phyloP scores from a whole-genome alignment of 495 filamentous ascomycete species.

The Glonium stellatum region DNA sequence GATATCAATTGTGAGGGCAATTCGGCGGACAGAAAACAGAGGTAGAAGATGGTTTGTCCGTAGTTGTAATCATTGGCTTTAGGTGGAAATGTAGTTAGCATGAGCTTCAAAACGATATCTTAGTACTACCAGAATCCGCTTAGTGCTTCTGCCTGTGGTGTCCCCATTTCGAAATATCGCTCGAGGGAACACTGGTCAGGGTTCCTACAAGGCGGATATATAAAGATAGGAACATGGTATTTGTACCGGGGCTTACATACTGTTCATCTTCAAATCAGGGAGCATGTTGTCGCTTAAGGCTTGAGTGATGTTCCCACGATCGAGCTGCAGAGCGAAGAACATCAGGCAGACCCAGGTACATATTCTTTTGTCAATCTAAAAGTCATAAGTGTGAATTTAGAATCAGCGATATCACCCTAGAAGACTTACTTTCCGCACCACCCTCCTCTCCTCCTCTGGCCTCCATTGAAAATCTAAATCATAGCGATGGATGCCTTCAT shows the following conservation, averaged over 20 bases:
- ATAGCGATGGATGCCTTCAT: constrained; percentile 69
- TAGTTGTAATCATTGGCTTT: constrained; percentile 76
- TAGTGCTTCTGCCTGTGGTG: no score
- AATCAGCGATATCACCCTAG: no score
- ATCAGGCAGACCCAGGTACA: constrained; percentile 64
- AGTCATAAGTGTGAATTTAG: constrained; percentile 6
- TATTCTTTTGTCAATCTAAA: constrained; percentile 49
- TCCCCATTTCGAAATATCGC: no score
- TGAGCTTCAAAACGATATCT: no score
- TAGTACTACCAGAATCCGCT: no score
- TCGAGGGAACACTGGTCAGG: no score
- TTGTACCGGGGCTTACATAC: no score
- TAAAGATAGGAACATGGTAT: no score
- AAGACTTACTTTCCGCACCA: constrained; percentile 55
- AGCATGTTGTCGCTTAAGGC: constrained; percentile 68
- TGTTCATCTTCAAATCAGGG: constrained; percentile 52
- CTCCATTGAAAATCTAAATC: constrained; percentile 68
- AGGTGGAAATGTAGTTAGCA: no score
- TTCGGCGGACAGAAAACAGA: constrained; percentile 61
- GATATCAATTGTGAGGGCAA: constrained; percentile 66
- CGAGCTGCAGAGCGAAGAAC: constrained; percentile 77
- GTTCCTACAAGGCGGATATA: no score
- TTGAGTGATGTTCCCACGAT: constrained; percentile 67
- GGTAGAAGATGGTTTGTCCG: constrained; percentile 64
- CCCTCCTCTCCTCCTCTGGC: constrained; percentile 57